A percentile compares a stretch with the other conserved stretches of the same genome.
These are phyloP conservation scores for Sporothrix phasma DNA, from an alignment of 2,329 filamentous ascomycete genomes.

Conservation along the genomic window DNA sequence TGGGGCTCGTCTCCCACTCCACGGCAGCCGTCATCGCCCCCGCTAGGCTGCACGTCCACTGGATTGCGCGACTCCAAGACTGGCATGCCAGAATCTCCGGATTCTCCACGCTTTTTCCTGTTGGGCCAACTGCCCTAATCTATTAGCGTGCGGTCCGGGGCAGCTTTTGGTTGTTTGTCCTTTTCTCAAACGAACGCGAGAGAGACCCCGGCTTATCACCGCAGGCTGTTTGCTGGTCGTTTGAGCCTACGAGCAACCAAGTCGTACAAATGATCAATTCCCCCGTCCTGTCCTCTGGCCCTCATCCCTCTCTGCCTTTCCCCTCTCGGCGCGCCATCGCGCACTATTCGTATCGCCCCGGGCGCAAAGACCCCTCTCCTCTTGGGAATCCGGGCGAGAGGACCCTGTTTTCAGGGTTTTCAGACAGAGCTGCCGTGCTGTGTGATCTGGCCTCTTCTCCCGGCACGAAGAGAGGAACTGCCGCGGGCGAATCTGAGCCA, in stretches of 20 bases:
- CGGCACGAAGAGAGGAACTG: neutral
- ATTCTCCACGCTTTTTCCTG: neutral
- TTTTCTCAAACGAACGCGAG: neutral
- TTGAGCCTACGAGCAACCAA: neutral
- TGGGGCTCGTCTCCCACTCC: neutral
- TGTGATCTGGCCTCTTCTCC: neutral
- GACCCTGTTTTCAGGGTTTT: neutral
- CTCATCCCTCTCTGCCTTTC: neutral
- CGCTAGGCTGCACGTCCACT: neutral
- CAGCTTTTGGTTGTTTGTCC: neutral
- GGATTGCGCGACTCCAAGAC: neutral
- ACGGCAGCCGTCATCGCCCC: neutral
- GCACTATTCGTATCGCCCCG: neutral
- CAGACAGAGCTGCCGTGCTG: neutral
- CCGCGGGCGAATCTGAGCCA: neutral
- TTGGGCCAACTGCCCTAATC: neutral
- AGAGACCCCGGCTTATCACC: slow-evolving; percentile 4
- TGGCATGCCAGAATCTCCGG: neutral
- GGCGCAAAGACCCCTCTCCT: neutral
- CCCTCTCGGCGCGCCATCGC: neutral
- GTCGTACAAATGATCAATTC: too few relatives aligned
- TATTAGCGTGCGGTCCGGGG: slow-evolving; percentile 1
- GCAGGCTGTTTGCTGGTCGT: neutral
- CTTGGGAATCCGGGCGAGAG: neutral
- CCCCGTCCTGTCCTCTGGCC: too few relatives aligned